phyloP scores from a whole-genome alignment of 1,284 basidiomycete species.

The Melampsora americana region DNA sequence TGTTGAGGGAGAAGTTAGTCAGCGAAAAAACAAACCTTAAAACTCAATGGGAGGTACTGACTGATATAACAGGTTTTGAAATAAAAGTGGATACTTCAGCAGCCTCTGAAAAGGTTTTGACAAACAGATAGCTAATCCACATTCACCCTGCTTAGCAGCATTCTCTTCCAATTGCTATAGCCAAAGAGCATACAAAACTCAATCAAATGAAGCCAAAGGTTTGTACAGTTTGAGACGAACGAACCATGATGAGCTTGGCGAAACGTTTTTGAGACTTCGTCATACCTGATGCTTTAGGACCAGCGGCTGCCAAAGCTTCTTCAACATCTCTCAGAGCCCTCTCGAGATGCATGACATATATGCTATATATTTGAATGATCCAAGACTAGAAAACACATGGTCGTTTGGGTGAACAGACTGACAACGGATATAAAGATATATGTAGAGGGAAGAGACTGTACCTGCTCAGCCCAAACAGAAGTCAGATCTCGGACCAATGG shows the following conservation, averaged over 20 bases:
- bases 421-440: conserved; percentile 7
- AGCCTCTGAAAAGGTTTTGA: conserved; percentile 87
- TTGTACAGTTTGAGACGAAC: background rate
- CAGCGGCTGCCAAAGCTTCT: conserved; percentile 66
- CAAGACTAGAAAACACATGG: conserved; percentile 64
- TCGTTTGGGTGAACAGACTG: conserved; percentile 32
- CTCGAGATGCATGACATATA: conserved; percentile 86
- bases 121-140: conserved; percentile 84
- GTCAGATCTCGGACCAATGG: conserved; percentile 84
- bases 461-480: conserved; percentile 87
- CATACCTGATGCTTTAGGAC: conserved; percentile 23
- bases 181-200: background rate
- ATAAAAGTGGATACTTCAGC: conserved; percentile 92
- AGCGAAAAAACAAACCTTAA: background rate
- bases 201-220: background rate
- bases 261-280: conserved; percentile 25
- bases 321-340: conserved; percentile 81
- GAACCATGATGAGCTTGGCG: conserved; percentile 36
- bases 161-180: conserved; percentile 64
- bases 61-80: conserved; percentile 72
- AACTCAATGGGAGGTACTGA: background rate
- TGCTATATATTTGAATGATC: conserved; percentile 84
- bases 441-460: conserved; percentile 52
- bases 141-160: conserved; percentile 81
- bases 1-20: background rate